Evolutionary conservation across 1,139 yeast species (phyloP).

Genomic region (Tardiomyces digboiensis): DNA sequence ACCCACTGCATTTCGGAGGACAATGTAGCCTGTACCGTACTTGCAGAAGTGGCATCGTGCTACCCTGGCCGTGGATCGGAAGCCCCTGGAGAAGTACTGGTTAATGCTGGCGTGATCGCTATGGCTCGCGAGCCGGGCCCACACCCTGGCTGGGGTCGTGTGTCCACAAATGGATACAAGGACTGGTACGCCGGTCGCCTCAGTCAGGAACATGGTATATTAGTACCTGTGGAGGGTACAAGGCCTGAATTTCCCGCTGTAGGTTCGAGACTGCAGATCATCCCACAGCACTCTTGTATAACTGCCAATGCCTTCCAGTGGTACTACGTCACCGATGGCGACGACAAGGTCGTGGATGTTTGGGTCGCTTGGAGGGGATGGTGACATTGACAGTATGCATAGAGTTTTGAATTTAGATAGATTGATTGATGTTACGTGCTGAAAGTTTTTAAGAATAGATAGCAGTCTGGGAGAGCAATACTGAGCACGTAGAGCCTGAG

Average conservation of each 20-base stretch:
- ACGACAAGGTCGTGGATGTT: constrained; percentile 29
- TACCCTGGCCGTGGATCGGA: constrained; percentile 42
- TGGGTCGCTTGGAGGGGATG: constrained; percentile 35
- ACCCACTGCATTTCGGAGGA: constrained; percentile 45
- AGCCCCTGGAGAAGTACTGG: constrained; percentile 38
- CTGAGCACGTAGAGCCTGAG: too few relatives aligned
- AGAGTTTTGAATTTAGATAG: too few relatives aligned
- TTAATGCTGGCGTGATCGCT: constrained; percentile 68
- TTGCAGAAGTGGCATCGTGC: constrained; percentile 55
- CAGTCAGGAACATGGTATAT: constrained; percentile 49
- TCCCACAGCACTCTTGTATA: constrained; percentile 37
- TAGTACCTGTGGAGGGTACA: constrained; percentile 27
- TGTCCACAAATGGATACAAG: constrained; percentile 30
- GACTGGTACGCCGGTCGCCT: constrained; percentile 44
- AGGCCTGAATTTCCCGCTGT: constrained; percentile 10
- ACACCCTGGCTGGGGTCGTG: constrained; percentile 37
- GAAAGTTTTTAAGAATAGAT: too few relatives aligned
- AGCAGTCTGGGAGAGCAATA: too few relatives aligned
- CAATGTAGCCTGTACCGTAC: constrained; percentile 45
- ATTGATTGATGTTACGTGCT: too few relatives aligned
- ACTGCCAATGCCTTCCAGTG: constrained; percentile 34
- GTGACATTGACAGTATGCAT: too few relatives aligned
- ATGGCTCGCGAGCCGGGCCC: constrained; percentile 53
- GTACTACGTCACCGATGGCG: constrained; percentile 28
- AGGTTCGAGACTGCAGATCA: constrained; percentile 28